Conservation (phyloP, 805 yeast species). For the Kregervanrija pseudodelftensis region DNA sequence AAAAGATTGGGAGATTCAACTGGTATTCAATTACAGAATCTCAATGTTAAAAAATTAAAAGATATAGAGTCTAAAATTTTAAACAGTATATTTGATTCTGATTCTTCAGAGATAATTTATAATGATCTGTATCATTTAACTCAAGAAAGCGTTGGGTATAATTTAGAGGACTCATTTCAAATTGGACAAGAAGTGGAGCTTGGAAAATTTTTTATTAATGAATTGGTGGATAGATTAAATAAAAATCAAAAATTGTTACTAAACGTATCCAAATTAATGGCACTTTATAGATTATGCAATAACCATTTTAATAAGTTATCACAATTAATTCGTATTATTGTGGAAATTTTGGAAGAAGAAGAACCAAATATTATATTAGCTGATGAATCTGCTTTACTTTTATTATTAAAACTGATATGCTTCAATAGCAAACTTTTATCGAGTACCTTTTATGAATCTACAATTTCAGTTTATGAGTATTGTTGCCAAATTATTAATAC, state of each 20-base stretch:
- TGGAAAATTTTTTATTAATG: not conserved
- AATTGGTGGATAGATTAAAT: not conserved
- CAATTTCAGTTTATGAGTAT: slow-evolving; percentile 12
- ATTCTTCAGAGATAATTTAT: not conserved
- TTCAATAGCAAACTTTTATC: slow-evolving; percentile 15
- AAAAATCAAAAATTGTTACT: not conserved
- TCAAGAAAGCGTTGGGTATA: not conserved
- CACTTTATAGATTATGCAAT: slow-evolving; percentile 15
- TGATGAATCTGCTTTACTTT: slow-evolving; percentile 5
- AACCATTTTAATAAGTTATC: slow-evolving; percentile 12
- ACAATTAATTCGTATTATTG: slow-evolving; percentile 11
- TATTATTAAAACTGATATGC: slow-evolving; percentile 17
- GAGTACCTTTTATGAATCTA: slow-evolving; percentile 11
- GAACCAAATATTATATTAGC: slow-evolving; percentile 3
- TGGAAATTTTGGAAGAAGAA: slow-evolving; percentile 10
- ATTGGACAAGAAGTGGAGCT: slow-evolving; percentile 1
- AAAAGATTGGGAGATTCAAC: slow-evolving; percentile 24
- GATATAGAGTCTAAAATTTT: slow-evolving; percentile 7
- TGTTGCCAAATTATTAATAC: slow-evolving; percentile 9
- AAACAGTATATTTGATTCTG: not conserved
- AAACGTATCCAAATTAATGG: slow-evolving; percentile 4
- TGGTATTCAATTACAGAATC: slow-evolving; percentile 10
- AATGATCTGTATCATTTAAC: not conserved
- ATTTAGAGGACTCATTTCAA: not conserved
- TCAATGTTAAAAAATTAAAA: slow-evolving; percentile 6